Base-by-base conservation (phyloP, 352 stramenopile species). In the Globisporangium orthogonon region DNA sequence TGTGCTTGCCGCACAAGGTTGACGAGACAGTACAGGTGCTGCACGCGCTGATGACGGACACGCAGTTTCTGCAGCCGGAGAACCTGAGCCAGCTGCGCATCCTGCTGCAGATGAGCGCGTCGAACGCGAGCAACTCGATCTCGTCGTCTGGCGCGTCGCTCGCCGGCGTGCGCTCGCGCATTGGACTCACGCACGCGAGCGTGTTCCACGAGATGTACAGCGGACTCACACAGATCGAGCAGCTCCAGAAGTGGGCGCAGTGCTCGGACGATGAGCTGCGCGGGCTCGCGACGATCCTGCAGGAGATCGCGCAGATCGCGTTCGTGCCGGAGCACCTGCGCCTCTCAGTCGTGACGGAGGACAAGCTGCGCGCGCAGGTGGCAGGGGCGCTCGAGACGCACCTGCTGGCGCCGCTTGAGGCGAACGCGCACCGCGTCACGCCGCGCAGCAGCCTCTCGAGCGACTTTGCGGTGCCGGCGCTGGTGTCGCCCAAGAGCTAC, bases 21-120 rank as follows among this genome's bases (percentile, higher is more conserved):
- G 73, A 86, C 37, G 65, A 84, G 51, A 86, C 68, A 41, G 57
- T 94, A 18, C 62, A 65, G 39, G 60, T 91, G 37, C 37, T 94
- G 56, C 58, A 69, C n/a, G 57, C 87, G 47, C 28, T 91, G 14
- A 66, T 91, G 51, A 78, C 66, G 2, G 81, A 94, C 52, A 94
- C 83, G 47, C 83, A 94, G 60, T 94, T 89, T 37, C 41, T 78
- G 33, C 68, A 71, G 15, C 65, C 80, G 9, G 75, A 86, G 52
- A 94, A 94, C 58, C 60, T 94, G 33, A 69, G 70, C 33, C 83
- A 91, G 61, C 62, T 90, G 44, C 77, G 79, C 54, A 86, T 90
- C 41, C 67, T 94, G 47, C 54, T 94, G 46, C 76, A 89, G 47
- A 90, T 83, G 68, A 76, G 68, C 17, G 78, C 83, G 5, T 67